phyloP scores from a whole-genome alignment of 129 eudicot genomes.

The Centrapalus pauciflorus region DNA sequence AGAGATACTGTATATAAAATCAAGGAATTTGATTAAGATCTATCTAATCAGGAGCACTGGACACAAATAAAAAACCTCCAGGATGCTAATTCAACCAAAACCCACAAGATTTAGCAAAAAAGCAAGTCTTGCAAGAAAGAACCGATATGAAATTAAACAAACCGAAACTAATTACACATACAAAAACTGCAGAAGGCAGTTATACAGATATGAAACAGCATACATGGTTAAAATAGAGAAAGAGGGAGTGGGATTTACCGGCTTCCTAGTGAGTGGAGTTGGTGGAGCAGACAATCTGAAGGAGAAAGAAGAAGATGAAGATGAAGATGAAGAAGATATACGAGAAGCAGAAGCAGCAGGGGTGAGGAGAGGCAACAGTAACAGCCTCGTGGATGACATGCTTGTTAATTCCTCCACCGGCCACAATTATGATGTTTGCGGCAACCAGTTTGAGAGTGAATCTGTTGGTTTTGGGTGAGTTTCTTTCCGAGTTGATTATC shows the following conservation, averaged over 20 bases:
- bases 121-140: neutral
- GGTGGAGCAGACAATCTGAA: constrained; percentile 7
- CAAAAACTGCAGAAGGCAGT: neutral
- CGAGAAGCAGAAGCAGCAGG: constrained; percentile 4
- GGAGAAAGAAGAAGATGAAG: constrained; percentile 13
- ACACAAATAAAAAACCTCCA: neutral
- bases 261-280: constrained; percentile 15
- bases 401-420: constrained; percentile 9
- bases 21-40: neutral
- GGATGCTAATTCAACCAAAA: neutral
- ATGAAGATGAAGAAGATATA: neutral
- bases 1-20: neutral
- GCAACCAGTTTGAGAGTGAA: constrained; percentile 15
- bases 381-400: constrained; percentile 32
- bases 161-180: neutral
- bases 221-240: neutral
- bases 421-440: constrained; percentile 5
- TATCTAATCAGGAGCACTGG: constrained; percentile 3
- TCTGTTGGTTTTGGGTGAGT: neutral
- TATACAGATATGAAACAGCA: neutral
- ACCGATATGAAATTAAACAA: neutral
- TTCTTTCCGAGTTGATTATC: neutral
- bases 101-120: neutral
- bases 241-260: constrained; percentile 2
- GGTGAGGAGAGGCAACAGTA: constrained; percentile 23